These are phyloP conservation scores for Phytophthora crassamura DNA, from an alignment of 352 stramenopile species.

Conservation along the genomic window DNA sequence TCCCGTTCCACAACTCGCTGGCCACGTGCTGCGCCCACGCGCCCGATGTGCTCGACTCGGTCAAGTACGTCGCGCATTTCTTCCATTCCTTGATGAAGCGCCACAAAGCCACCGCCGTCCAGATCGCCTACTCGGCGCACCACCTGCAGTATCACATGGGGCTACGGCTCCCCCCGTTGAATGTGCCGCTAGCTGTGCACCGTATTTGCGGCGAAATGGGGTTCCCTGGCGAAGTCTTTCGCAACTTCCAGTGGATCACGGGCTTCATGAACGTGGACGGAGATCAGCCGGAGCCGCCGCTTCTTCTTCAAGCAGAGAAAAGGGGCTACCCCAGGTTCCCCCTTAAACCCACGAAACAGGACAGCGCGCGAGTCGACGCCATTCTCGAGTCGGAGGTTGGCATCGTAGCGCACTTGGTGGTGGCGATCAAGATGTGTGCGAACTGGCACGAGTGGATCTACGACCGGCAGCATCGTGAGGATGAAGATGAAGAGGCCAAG, in stretches of 20 bases:
- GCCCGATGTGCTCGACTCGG: constrained; percentile 47
- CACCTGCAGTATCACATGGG: constrained; percentile 80
- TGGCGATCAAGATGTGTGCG: constrained; percentile 73
- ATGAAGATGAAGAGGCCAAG: constrained; percentile 30
- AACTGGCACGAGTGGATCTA: constrained; percentile 89
- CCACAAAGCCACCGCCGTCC: constrained; percentile 45
- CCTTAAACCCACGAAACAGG: constrained; percentile 22
- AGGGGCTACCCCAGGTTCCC: constrained; percentile 27
- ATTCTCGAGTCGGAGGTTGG: constrained; percentile 57
- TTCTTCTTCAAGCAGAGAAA: constrained; percentile 37
- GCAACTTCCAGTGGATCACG: constrained; percentile 74
- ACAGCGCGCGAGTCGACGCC: constrained; percentile 27
- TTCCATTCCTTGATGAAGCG: constrained; percentile 57
- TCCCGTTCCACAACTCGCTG: constrained; percentile 75
- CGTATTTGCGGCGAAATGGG: constrained; percentile 61
- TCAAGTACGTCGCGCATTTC: constrained; percentile 63
- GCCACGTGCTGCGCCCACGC: constrained; percentile 46
- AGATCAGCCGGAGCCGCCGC: constrained; percentile 44
- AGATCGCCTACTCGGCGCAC: constrained; percentile 58
- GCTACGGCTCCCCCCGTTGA: constrained; percentile 73
- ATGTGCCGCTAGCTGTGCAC: constrained; percentile 61
- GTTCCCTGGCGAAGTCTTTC: constrained; percentile 65
- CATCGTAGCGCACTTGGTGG: constrained; percentile 69
- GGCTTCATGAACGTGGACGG: constrained; percentile 57
- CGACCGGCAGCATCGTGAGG: constrained; percentile 36